Conservation (phyloP, 805 yeast species). For the Brettanomyces bruxellensis region DNA sequence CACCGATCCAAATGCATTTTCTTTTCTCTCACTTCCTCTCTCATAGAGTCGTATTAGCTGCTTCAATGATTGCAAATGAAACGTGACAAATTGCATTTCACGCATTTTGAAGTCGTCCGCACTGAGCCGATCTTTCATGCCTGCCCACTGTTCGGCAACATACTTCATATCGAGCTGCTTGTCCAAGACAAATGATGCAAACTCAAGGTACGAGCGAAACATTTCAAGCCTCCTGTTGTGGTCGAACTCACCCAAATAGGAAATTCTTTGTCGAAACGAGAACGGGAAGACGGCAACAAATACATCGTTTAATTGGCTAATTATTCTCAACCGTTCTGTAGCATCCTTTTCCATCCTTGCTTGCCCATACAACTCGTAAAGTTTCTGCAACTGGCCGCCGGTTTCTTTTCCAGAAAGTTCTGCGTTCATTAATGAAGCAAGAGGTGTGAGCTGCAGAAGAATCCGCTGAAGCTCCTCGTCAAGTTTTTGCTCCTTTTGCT, state of each 20-base stretch:
- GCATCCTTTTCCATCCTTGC: too few species aligned
- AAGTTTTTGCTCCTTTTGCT: slow-evolving; percentile 5
- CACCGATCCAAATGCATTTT: too few species aligned
- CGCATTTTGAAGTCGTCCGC: slow-evolving; percentile 9
- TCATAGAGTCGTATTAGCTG: too few species aligned
- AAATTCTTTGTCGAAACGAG: slow-evolving; percentile 13
- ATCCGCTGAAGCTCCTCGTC: slow-evolving; percentile 13
- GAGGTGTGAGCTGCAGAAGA: slow-evolving; percentile 46
- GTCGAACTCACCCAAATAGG: slow-evolving; percentile 10
- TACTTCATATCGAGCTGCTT: slow-evolving; percentile 18
- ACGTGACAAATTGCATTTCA: too few species aligned
- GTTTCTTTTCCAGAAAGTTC: slow-evolving; percentile 37
- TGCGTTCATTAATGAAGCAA: slow-evolving; percentile 47
- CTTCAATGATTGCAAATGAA: too few species aligned
- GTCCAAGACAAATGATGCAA: slow-evolving; percentile 19
- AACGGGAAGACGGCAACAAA: slow-evolving; percentile 25
- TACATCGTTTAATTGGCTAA: slow-evolving; percentile 13
- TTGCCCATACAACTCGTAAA: too few species aligned
- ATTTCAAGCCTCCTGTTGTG: slow-evolving; percentile 5
- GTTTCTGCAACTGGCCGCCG: background rate
- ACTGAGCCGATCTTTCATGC: background rate
- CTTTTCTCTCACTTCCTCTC: too few species aligned
- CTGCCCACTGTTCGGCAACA: slow-evolving; percentile 17
- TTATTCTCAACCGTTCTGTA: too few species aligned
- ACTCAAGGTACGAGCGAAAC: slow-evolving; percentile 10